Conservation (phyloP, 2,329 filamentous ascomycete species). For the Sarocladiaceae sp. region DNA sequence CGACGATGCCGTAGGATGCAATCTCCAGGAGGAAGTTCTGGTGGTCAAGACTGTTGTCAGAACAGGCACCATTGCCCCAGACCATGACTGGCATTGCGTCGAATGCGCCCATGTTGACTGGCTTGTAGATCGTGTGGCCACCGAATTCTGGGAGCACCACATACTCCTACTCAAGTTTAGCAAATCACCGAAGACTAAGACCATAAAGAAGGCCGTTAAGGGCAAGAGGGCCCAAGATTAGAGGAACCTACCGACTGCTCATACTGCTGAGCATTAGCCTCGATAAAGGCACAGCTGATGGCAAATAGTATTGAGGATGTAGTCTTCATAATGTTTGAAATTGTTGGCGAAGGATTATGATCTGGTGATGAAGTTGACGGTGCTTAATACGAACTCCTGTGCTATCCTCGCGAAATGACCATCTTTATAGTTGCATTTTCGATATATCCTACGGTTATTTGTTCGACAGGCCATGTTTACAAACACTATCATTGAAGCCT, state of each 20-base stretch:
- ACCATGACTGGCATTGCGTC: conserved; percentile 22
- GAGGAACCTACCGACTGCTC: background rate
- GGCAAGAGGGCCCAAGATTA: too few relatives aligned
- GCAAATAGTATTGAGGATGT: background rate
- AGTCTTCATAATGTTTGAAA: background rate
- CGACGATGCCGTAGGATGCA: conserved; percentile 21
- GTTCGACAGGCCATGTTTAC: too few relatives aligned
- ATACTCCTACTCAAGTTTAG: background rate
- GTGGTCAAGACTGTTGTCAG: conserved; percentile 15
- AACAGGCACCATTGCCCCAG: conserved; percentile 26
- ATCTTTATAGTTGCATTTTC: background rate
- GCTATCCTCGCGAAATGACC: background rate
- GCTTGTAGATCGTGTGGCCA: conserved; percentile 21
- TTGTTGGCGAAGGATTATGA: too few relatives aligned
- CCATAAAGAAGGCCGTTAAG: too few relatives aligned
- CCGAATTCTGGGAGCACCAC: background rate
- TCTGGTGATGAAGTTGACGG: too few relatives aligned
- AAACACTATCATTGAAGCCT: too few relatives aligned
- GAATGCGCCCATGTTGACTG: conserved; percentile 12
- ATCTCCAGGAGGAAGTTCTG: conserved; percentile 18
- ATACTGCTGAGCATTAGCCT: background rate
- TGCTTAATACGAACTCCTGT: too few relatives aligned
- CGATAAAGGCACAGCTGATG: background rate
- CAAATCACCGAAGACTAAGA: too few relatives aligned
- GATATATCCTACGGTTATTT: too few relatives aligned